These are phyloP conservation scores for Juncus effusus DNA, from an alignment of 176 grass and related monocot species.

Conservation along the genomic window DNA sequence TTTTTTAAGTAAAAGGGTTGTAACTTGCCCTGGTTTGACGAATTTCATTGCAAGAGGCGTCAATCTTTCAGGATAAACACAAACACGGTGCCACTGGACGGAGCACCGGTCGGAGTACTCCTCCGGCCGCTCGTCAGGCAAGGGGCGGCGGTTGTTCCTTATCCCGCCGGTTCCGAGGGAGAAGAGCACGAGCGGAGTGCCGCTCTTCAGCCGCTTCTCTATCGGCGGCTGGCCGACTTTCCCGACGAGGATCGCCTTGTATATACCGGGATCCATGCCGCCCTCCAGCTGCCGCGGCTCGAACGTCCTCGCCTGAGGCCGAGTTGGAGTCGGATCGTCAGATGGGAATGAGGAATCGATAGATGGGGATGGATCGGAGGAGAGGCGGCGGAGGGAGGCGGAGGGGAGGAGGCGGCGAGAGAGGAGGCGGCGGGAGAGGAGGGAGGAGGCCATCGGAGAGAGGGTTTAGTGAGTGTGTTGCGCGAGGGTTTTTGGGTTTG, in stretches of 20 bases:
- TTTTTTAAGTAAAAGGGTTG: not conserved
- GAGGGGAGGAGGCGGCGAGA: constrained; percentile 8
- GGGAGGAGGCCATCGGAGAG: constrained; percentile 31
- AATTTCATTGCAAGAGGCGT: constrained; percentile 48
- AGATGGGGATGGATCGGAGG: constrained; percentile 1
- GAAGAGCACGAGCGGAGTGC: constrained; percentile 56
- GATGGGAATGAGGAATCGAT: not conserved
- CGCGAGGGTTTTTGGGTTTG: not conserved
- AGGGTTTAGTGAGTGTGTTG: constrained; percentile 13
- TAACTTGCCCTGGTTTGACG: constrained; percentile 64
- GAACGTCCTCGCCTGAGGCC: not conserved
- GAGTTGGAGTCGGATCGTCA: not conserved
- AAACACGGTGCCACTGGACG: constrained; percentile 96
- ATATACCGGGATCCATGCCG: constrained; percentile 77
- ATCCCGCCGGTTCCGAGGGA: constrained; percentile 87
- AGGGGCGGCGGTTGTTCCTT: constrained; percentile 83
- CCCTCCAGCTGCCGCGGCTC: constrained; percentile 61
- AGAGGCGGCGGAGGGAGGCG: not conserved
- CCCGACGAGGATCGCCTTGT: constrained; percentile 78
- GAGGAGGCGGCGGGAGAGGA: constrained; percentile 18
- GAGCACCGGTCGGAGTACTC: constrained; percentile 67
- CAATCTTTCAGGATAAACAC: constrained; percentile 53
- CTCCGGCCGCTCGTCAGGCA: constrained; percentile 64
- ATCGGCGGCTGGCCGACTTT: constrained; percentile 80
- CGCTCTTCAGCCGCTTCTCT: constrained; percentile 58